phyloP scores from a whole-genome alignment of 805 yeast species.

The Candida montana region DNA sequence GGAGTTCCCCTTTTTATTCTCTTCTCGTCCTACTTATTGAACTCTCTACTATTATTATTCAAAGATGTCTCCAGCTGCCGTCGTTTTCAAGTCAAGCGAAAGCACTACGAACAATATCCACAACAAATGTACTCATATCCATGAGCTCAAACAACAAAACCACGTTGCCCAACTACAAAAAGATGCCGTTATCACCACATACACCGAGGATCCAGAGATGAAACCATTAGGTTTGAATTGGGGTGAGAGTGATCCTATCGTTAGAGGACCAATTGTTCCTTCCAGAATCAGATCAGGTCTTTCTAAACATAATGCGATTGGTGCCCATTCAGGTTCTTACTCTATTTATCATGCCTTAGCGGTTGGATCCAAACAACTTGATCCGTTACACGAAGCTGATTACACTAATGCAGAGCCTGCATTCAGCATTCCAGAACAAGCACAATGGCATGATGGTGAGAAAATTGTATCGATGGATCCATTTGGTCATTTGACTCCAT shows the following conservation, averaged over 20 bases:
- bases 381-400: conserved; percentile 48
- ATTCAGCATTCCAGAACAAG: conserved; percentile 45
- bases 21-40: background rate
- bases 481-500: conserved; percentile 61
- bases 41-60: background rate
- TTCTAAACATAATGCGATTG: conserved; percentile 53
- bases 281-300: conserved; percentile 46
- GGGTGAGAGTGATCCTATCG: conserved; percentile 44
- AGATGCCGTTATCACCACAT: conserved; percentile 45
- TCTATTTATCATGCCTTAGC: conserved; percentile 62
- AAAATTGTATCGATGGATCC: conserved; percentile 66
- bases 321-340: conserved; percentile 62
- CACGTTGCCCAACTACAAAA: conserved; percentile 17
- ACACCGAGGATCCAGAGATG: conserved; percentile 43
- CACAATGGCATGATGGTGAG: conserved; percentile 49
- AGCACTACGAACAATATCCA: conserved; percentile 7
- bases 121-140: conserved; percentile 5
- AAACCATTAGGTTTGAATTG: conserved; percentile 46
- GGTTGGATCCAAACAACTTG: conserved; percentile 53
- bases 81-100: conserved; percentile 6
- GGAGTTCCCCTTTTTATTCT: background rate
- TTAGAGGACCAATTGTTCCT: conserved; percentile 55
- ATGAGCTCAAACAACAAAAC: conserved; percentile 16
- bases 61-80: conserved; percentile 28
- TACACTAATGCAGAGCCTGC: conserved; percentile 63